Conservation (phyloP, 306 rosid species). For the Cicer pinnatifidum region DNA sequence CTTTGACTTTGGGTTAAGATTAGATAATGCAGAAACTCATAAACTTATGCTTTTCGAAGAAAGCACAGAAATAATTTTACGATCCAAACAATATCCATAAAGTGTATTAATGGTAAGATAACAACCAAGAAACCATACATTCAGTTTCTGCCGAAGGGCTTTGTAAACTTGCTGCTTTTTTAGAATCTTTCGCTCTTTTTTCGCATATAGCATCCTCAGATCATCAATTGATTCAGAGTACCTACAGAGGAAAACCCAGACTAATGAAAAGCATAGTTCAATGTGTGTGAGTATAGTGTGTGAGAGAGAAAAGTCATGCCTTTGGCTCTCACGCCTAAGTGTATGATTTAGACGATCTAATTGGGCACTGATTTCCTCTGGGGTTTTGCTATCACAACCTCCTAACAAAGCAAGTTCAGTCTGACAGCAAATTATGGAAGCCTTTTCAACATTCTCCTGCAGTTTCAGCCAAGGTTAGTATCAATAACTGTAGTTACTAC, state of each 20-base stretch:
- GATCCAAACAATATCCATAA: constrained; percentile 20
- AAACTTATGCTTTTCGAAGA: constrained; percentile 8
- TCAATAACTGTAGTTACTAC: constrained; percentile 36
- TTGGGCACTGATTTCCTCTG: constrained; percentile 78
- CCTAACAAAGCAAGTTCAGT: constrained; percentile 66
- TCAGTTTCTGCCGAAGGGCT: constrained; percentile 63
- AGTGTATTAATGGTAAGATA: constrained; percentile 21
- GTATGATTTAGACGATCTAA: constrained; percentile 62
- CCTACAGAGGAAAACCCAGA: constrained; percentile 49
- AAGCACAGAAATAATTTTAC: constrained; percentile 13
- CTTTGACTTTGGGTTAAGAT: background rate
- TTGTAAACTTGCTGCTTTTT: constrained; percentile 64
- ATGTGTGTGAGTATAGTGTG: background rate
- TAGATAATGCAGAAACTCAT: background rate
- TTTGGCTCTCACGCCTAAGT: constrained; percentile 69
- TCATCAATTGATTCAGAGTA: constrained; percentile 82
- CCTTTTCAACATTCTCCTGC: constrained; percentile 72
- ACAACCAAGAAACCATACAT: constrained; percentile 43
- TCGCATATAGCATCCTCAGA: constrained; percentile 65
- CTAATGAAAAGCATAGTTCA: constrained; percentile 20
- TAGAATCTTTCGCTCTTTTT: constrained; percentile 66
- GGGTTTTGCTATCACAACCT: constrained; percentile 68
- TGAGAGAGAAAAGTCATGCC: constrained; percentile 47
- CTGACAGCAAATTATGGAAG: constrained; percentile 78
- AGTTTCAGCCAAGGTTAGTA: constrained; percentile 46